A percentile compares a stretch with the other conserved stretches of the same genome.
phyloP scores from a whole-genome alignment of 2,329 filamentous ascomycete species.

The Verticillium zaregamsianum region DNA sequence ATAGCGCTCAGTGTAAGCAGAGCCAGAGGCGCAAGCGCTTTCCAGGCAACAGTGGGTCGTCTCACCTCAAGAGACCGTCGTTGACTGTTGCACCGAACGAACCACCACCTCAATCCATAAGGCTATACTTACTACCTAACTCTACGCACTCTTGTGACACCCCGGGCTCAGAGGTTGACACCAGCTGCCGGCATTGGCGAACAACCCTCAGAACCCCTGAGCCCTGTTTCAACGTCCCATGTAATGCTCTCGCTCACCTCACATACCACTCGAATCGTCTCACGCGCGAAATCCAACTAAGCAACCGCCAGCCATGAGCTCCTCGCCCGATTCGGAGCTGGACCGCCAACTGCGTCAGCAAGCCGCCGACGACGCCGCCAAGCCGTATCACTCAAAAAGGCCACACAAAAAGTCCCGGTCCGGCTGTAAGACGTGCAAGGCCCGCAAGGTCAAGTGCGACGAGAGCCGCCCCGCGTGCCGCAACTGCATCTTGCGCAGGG shows the following conservation, averaged over 20 bases:
- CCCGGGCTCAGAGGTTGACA: background rate
- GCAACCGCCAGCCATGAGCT: background rate
- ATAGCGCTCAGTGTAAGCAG: background rate
- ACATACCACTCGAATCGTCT: too few species aligned
- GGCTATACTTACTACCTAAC: too few species aligned
- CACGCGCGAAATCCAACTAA: background rate
- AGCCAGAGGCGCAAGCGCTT: background rate
- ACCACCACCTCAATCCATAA: too few species aligned
- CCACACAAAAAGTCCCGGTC: slow-evolving; percentile 52
- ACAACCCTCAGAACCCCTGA: too few species aligned
- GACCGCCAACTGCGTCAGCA: background rate
- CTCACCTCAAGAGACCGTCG: too few species aligned
- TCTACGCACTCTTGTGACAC: background rate
- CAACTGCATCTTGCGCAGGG: slow-evolving; percentile 42
- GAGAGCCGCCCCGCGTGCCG: slow-evolving; percentile 46
- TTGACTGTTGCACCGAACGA: too few species aligned
- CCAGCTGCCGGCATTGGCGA: too few species aligned
- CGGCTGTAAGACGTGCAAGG: slow-evolving; percentile 52
- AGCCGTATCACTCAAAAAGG: slow-evolving; percentile 41
- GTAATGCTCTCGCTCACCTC: too few species aligned
- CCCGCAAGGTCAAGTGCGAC: slow-evolving; percentile 52
- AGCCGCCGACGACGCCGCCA: background rate
- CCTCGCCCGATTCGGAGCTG: background rate
- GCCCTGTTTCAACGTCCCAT: too few species aligned
- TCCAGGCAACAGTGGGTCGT: background rate